phyloP scores from a whole-genome alignment of 805 yeast genomes.

The Dipodascopsis uninucleata region DNA sequence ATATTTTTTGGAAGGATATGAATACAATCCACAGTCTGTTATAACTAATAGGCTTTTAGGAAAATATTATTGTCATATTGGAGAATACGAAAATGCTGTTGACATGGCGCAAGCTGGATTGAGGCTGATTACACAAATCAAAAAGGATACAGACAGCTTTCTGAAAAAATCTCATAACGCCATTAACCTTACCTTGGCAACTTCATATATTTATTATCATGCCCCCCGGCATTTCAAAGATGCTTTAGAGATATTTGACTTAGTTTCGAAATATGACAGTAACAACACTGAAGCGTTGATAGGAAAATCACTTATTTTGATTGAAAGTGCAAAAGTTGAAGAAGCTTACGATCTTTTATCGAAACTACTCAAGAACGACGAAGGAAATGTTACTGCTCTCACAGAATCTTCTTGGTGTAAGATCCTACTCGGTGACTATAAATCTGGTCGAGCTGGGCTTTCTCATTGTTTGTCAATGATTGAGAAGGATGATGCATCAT shows the following conservation, averaged over 20 bases:
- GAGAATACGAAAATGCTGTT: slow-evolving; percentile 62
- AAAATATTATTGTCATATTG: slow-evolving; percentile 53
- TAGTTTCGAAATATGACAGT: slow-evolving; percentile 48
- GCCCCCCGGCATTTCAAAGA: slow-evolving; percentile 82
- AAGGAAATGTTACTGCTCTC: slow-evolving; percentile 57
- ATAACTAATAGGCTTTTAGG: slow-evolving; percentile 65
- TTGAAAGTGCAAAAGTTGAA: slow-evolving; percentile 57
- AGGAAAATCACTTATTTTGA: slow-evolving; percentile 76
- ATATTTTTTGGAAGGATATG: slow-evolving; percentile 43
- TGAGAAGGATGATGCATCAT: slow-evolving; percentile 50
- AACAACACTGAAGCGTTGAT: slow-evolving; percentile 59
- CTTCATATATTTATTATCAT: slow-evolving; percentile 76
- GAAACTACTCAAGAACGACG: slow-evolving; percentile 47
- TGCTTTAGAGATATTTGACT: slow-evolving; percentile 69
- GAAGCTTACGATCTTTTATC: slow-evolving; percentile 54
- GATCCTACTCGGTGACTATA: slow-evolving; percentile 49
- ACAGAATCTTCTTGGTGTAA: slow-evolving; percentile 78
- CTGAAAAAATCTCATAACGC: slow-evolving; percentile 8
- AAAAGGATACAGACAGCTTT: slow-evolving; percentile 4
- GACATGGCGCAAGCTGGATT: slow-evolving; percentile 60
- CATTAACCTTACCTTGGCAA: slow-evolving; percentile 49
- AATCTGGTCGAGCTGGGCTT: slow-evolving; percentile 53
- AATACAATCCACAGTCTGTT: slow-evolving; percentile 42
- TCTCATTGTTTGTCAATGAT: slow-evolving; percentile 43
- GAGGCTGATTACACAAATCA: slow-evolving; percentile 35